These are phyloP conservation scores for Hortaea werneckii DNA, from an alignment of 2,329 filamentous ascomycete genomes.

Conservation along the genomic window DNA sequence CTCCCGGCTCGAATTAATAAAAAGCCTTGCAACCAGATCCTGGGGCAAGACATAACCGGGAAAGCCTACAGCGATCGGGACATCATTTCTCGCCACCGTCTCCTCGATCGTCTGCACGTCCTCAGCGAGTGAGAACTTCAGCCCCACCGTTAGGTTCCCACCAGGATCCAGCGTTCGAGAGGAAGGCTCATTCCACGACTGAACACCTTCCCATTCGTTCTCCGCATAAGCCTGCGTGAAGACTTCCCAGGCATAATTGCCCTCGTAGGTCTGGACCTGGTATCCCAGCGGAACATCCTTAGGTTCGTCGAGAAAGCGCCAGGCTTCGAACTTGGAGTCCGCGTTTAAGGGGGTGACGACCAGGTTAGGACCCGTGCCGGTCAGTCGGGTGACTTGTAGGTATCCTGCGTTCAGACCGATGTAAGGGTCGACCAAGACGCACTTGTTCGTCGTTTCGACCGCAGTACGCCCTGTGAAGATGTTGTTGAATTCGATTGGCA, in stretches of 20 bases:
- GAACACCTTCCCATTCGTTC: slow-evolving; percentile 41
- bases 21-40: slow-evolving; percentile 38
- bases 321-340: slow-evolving; percentile 45
- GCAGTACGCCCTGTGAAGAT: slow-evolving; percentile 46
- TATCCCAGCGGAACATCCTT: slow-evolving; percentile 31
- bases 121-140: slow-evolving; percentile 41
- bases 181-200: slow-evolving; percentile 48
- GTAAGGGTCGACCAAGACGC: slow-evolving; percentile 49
- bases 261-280: slow-evolving; percentile 48
- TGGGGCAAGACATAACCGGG: slow-evolving; percentile 46
- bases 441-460: slow-evolving; percentile 39
- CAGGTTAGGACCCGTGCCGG: slow-evolving; percentile 43
- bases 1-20: slow-evolving; percentile 32
- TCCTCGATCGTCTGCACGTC: slow-evolving; percentile 40
- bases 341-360: slow-evolving; percentile 44
- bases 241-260: slow-evolving; percentile 51
- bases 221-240: slow-evolving; percentile 46
- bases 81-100: slow-evolving; percentile 33
- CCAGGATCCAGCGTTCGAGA: slow-evolving; percentile 38
- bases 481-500: slow-evolving; percentile 53
- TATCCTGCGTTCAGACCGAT: slow-evolving; percentile 51
- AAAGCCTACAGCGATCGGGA: slow-evolving; percentile 42
- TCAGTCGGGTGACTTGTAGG: slow-evolving; percentile 43
- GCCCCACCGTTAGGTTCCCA: slow-evolving; percentile 38
- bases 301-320: slow-evolving; percentile 42